These are phyloP conservation scores for Solanum lycopersicoides DNA, from an alignment of 257 asterid genomes.

Conservation along the genomic window DNA sequence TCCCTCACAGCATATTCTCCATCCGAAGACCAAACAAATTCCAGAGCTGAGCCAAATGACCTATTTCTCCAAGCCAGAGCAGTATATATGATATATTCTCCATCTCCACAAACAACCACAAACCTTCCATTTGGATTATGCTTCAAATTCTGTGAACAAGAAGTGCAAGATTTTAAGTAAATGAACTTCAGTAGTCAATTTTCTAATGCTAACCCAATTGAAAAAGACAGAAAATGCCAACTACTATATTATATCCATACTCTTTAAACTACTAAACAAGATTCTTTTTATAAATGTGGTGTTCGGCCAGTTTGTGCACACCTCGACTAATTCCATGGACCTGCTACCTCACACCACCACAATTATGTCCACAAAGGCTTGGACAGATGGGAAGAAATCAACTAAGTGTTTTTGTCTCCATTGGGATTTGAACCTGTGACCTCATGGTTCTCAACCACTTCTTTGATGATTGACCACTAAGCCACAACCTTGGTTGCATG, in stretches of 20 bases:
- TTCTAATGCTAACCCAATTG: neutral
- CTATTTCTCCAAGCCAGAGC: slow-evolving; percentile 98
- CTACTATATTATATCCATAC: neutral
- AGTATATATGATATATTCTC: slow-evolving; percentile 91
- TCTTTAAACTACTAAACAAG: neutral
- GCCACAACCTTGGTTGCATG: neutral
- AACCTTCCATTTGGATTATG: slow-evolving; percentile 98
- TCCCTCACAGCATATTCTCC: slow-evolving; percentile 99
- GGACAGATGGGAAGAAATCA: neutral
- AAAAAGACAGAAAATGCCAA: neutral
- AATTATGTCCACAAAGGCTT: neutral
- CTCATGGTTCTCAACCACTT: neutral
- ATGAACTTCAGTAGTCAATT: slow-evolving; percentile 2
- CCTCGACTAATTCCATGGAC: neutral
- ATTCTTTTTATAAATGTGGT: neutral
- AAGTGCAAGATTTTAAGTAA: neutral
- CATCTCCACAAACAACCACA: slow-evolving; percentile 98
- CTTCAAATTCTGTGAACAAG: slow-evolving; percentile 62
- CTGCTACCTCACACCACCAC: neutral
- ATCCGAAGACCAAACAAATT: slow-evolving; percentile 93
- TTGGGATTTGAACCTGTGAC: neutral
- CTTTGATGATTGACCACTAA: neutral
- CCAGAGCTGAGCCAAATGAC: slow-evolving; percentile 94
- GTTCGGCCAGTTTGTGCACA: neutral
- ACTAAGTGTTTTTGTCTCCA: neutral